Percentiles rank a stretch among this genome's conserved stretches.
Evolutionary conservation across 2,329 filamentous ascomycete genomes (phyloP).

Genomic region (Paraphaeosphaeria minitans): DNA sequence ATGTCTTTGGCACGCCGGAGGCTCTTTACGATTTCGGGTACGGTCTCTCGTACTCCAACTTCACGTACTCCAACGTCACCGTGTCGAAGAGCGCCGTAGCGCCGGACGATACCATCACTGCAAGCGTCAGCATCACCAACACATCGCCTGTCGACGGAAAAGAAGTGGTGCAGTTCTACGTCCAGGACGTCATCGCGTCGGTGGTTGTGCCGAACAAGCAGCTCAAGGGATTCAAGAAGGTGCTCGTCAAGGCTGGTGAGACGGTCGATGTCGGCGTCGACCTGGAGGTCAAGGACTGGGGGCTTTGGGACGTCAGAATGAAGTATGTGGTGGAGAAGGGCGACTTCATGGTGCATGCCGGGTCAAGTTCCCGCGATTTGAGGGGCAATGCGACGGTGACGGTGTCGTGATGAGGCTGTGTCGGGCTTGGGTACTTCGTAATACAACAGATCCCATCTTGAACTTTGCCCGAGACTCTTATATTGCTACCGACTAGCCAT

Average conservation of each 20-base stretch:
- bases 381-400: conserved; percentile 62
- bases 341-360: conserved; percentile 67
- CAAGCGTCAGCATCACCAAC: conserved; percentile 68
- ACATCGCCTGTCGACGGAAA: conserved; percentile 61
- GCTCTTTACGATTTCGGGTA: conserved; percentile 71
- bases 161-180: conserved; percentile 72
- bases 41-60: conserved; percentile 68
- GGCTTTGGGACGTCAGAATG: conserved; percentile 65
- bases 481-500: neutral
- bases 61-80: conserved; percentile 61
- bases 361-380: conserved; percentile 62
- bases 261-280: conserved; percentile 60
- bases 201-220: conserved; percentile 68
- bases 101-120: conserved; percentile 61
- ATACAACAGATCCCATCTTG: neutral
- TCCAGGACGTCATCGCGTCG: conserved; percentile 65
- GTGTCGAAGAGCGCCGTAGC: conserved; percentile 57
- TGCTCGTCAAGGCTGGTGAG: conserved; percentile 63
- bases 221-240: conserved; percentile 72
- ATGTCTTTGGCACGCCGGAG: conserved; percentile 64
- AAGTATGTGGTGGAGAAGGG: conserved; percentile 76
- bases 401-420: conserved; percentile 39
- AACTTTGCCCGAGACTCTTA: neutral
- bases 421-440: neutral
- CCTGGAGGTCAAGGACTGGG: conserved; percentile 57